Base-by-base conservation (phyloP, 768 basidiomycete species). In the Leccinum variicolor region DNA sequence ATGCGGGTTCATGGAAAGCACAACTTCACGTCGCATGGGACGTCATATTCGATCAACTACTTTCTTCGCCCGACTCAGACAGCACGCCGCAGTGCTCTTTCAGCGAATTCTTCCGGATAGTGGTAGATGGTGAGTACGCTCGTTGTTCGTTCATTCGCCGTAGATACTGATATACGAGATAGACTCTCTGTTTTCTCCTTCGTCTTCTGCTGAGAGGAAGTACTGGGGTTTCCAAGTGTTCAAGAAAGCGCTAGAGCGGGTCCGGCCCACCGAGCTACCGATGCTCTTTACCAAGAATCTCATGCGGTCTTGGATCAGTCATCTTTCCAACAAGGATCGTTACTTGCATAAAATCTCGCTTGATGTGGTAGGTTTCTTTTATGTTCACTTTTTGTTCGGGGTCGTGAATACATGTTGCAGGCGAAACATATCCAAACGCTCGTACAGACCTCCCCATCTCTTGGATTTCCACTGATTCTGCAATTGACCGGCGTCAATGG, bases 201-300 rank as follows among this genome's bases (percentile, higher is more conserved):
- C 87, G 19, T 85, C 94, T 0, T 94, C 94, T 1, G 76, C 88
- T 0, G 88, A 94, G 71, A 84, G 93, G 51, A 96, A 97, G 74
- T 92, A 89, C 67, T 95, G 92, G 89, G 96, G 94, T n/a, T 96
- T 98, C 76, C 87, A 89, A 64, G 82, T 96, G 19, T 91, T 98
- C 74, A 84, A 87, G 65, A 88, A 84, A 61, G 85, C 92, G 8
- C 76, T 97, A 43, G 80, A 83, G 15, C 84, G 85, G 36, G 80
- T 92, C 29, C 76, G 81, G 15, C 72, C 83, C 17, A 74, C 81
- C 47, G 87, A 84, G 53, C 78, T 96, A 64, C 89, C 92, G 0
- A 86, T 92, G 81, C 77, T 98, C 33, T 94, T 99, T 71, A 95
- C 92, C 19, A 89, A 88, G 65, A 94, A 97, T 70, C 91, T 97